phyloP scores from a whole-genome alignment of 805 yeast genomes.

The Maudiozyma turicensis region DNA sequence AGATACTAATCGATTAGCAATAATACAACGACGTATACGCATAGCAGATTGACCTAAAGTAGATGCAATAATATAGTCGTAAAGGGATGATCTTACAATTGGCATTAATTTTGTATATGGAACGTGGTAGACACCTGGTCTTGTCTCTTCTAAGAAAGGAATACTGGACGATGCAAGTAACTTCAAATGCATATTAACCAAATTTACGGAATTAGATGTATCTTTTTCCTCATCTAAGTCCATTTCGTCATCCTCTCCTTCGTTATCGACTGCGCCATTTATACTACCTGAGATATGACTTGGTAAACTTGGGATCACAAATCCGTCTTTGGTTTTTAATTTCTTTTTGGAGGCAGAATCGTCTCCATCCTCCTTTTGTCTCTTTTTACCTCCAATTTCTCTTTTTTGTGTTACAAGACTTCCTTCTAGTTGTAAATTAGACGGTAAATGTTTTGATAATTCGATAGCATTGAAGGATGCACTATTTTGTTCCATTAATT shows the following conservation, averaged over 20 bases:
- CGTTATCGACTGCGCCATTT: slow-evolving; percentile 11
- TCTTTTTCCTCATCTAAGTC: slow-evolving; percentile 27
- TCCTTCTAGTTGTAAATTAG: slow-evolving; percentile 35
- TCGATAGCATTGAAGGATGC: slow-evolving; percentile 36
- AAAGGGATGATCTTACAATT: slow-evolving; percentile 38
- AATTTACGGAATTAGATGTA: slow-evolving; percentile 24
- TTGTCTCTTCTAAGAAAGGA: slow-evolving; percentile 52
- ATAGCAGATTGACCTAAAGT: slow-evolving; percentile 59
- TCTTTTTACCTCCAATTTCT: slow-evolving; percentile 30
- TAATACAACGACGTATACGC: slow-evolving; percentile 68
- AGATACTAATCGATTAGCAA: slow-evolving; percentile 61
- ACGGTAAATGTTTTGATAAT: slow-evolving; percentile 33
- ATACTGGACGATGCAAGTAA: slow-evolving; percentile 42
- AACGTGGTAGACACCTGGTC: slow-evolving; percentile 48
- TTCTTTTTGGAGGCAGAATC: slow-evolving; percentile 23
- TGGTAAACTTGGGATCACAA: slow-evolving; percentile 25
- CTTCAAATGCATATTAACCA: slow-evolving; percentile 58
- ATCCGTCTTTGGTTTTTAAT: slow-evolving; percentile 35
- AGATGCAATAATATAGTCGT: slow-evolving; percentile 48
- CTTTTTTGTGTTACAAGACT: slow-evolving; percentile 32
- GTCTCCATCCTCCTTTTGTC: slow-evolving; percentile 15
- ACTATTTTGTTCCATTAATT: slow-evolving; percentile 28
- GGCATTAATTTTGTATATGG: slow-evolving; percentile 49
- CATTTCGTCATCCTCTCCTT: slow-evolving; percentile 21
- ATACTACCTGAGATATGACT: slow-evolving; percentile 10